Conservation (phyloP, 1,139 yeast species). For the Torulaspora globosa region DNA sequence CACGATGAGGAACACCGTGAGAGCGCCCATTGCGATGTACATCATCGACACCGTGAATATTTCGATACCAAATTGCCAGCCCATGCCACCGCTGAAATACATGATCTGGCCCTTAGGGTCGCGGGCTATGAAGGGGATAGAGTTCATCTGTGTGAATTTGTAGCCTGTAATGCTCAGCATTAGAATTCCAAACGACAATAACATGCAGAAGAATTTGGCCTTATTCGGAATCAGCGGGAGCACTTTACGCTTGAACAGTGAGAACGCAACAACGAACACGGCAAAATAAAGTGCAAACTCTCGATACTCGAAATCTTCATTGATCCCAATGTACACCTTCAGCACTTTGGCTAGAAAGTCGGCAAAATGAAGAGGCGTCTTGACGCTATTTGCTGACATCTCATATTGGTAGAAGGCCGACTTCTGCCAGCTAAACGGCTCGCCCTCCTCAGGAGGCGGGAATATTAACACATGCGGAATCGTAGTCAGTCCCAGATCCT, state of each 20-base stretch:
- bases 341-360: conserved; percentile 47
- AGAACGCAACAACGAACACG: conserved; percentile 44
- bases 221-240: conserved; percentile 39
- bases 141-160: conserved; percentile 56
- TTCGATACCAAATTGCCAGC: conserved; percentile 69
- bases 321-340: conserved; percentile 43
- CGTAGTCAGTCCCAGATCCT: conserved; percentile 42
- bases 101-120: conserved; percentile 46
- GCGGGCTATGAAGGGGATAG: conserved; percentile 59
- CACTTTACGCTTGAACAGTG: conserved; percentile 47
- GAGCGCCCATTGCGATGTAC: conserved; percentile 45
- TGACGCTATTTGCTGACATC: conserved; percentile 28
- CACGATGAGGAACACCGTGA: conserved; percentile 41
- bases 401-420: conserved; percentile 38
- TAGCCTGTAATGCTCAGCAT: conserved; percentile 55
- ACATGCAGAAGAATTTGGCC: conserved; percentile 37
- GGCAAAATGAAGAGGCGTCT: conserved; percentile 46
- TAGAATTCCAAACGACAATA: conserved; percentile 43
- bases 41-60: conserved; percentile 47
- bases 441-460: conserved; percentile 44
- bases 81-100: conserved; percentile 57
- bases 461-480: conserved; percentile 65
- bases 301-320: conserved; percentile 41
- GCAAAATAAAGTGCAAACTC: conserved; percentile 48
- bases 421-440: conserved; percentile 28